Conservation (phyloP, 441 rosid species). For the Francoa sonchifolia region DNA sequence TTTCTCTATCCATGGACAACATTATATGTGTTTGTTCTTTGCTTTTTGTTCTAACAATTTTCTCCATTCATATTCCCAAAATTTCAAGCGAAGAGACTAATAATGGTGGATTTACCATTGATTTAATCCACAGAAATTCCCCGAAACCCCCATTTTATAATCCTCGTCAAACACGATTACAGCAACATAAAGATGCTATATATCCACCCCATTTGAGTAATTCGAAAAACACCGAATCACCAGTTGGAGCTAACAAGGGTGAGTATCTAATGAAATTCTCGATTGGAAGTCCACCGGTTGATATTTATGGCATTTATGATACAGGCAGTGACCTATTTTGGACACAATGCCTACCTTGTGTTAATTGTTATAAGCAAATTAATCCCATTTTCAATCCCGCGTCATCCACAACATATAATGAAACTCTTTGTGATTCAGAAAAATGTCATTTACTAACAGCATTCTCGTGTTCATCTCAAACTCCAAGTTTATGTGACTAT, state of each 20-base stretch:
- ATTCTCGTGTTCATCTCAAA: no score
- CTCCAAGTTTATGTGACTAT: no score
- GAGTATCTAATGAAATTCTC: slow-evolving; percentile 38
- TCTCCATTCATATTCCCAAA: no score
- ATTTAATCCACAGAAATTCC: slow-evolving; percentile 53
- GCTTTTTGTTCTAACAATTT: no score
- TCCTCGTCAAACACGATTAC: slow-evolving; percentile 18
- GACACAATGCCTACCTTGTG: slow-evolving; percentile 56
- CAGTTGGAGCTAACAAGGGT: slow-evolving; percentile 19
- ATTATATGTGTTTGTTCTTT: no score
- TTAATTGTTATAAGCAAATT: slow-evolving; percentile 28
- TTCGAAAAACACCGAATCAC: slow-evolving; percentile 19
- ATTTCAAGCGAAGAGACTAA: no score
- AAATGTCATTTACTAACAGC: slow-evolving; percentile 31
- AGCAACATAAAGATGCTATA: slow-evolving; percentile 26
- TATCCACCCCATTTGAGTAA: neutral
- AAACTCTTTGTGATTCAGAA: slow-evolving; percentile 19
- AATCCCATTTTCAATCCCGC: slow-evolving; percentile 32
- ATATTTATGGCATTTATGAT: slow-evolving; percentile 30
- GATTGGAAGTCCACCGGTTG: slow-evolving; percentile 36
- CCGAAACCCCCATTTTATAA: slow-evolving; percentile 40
- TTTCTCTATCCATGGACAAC: no score
- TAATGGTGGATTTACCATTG: slow-evolving; percentile 18
- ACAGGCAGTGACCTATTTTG: slow-evolving; percentile 59
- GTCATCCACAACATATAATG: slow-evolving; percentile 28